Base-by-base conservation (phyloP, 1,284 basidiomycete genomes). In the Vanrija sp. region DNA sequence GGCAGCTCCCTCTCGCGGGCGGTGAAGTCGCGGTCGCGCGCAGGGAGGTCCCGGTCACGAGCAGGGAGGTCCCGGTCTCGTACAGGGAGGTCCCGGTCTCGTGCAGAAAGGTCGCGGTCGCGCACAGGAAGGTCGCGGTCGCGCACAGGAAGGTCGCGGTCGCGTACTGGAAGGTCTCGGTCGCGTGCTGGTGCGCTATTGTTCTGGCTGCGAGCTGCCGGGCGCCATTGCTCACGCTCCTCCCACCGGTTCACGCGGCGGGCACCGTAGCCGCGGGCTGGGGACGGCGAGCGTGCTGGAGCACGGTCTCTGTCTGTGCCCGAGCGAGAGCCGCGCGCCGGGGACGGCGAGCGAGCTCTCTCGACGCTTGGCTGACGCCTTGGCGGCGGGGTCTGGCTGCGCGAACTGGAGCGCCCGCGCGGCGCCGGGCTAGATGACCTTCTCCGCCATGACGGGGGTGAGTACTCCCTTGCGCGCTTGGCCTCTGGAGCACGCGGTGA, bases 251-350 rank as follows among this genome's bases (percentile, higher is more conserved):
- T n/a, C 39, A 23, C 21, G 3, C 9, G 16, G 21, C 18, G 50
- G 43, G 8, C 26, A 28, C 19, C 44, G 44, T 18, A 29, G 29
- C 38, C 52, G 38, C 43, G 56, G 14, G 10, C n/a, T 9, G 26
- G 57, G 19, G 53, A 49, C 29, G 58, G 56, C 6, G 54, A 43
- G 6, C 56, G 65, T 9, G 56, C 29, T 2, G 57, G 54, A 54
- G 64, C 62, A 3, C 59, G 49, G 5, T 62, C 60, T n/a, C 57
- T 56, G 9, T 26, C 6, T 10, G 21, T 29, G 19, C 21, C 34
- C 9, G 10, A 14, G 10, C 34, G 34, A 34, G 34, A 8, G 34
- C 25, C 28, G 51, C 44, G 16, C n/a, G 25, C 21, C 16, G 40
- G 40, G n/a, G 40, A 42, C 19, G 40, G 40, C 40, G 40, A 42